These are phyloP conservation scores for Aspergillus nanangensis DNA, from an alignment of 495 filamentous ascomycete genomes.

Conservation along the genomic window DNA sequence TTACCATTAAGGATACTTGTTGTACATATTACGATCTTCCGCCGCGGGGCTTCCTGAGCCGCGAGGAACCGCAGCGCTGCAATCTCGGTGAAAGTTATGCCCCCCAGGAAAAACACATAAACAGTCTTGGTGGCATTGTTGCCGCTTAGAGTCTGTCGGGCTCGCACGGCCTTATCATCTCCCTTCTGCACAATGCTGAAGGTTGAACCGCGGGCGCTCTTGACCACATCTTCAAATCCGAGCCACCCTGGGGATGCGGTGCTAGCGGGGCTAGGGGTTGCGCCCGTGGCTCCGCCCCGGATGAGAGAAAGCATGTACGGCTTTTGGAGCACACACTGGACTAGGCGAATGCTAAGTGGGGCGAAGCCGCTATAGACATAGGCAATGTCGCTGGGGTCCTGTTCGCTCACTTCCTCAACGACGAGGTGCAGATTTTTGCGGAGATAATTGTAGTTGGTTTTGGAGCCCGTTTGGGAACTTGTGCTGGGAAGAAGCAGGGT, in stretches of 20 bases:
- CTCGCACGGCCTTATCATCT: slow-evolving; percentile 87
- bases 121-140: slow-evolving; percentile 74
- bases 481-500: slow-evolving; percentile 65
- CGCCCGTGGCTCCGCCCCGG: slow-evolving; percentile 46
- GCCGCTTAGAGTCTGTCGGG: slow-evolving; percentile 68
- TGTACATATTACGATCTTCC: slow-evolving; percentile 86
- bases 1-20: slow-evolving; percentile 89
- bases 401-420: slow-evolving; percentile 94
- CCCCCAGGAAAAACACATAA: slow-evolving; percentile 91
- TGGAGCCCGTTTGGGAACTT: slow-evolving; percentile 52
- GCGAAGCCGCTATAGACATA: slow-evolving; percentile 98
- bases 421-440: slow-evolving; percentile 83
- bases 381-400: slow-evolving; percentile 92
- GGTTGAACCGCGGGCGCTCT: slow-evolving; percentile 76
- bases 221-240: slow-evolving; percentile 84
- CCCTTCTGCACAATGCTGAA: slow-evolving; percentile 93
- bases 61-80: slow-evolving; percentile 90
- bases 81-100: slow-evolving; percentile 93
- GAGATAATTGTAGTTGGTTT: slow-evolving; percentile 87
- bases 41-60: slow-evolving; percentile 73
- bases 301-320: slow-evolving; percentile 68
- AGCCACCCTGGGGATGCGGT: slow-evolving; percentile 77
- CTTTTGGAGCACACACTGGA: slow-evolving; percentile 96
- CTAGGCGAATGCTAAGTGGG: slow-evolving; percentile 83
- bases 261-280: slow-evolving; percentile 44